These are phyloP conservation scores for Pythium grandisporangium DNA, from an alignment of 352 stramenopile genomes.

Conservation along the genomic window DNA sequence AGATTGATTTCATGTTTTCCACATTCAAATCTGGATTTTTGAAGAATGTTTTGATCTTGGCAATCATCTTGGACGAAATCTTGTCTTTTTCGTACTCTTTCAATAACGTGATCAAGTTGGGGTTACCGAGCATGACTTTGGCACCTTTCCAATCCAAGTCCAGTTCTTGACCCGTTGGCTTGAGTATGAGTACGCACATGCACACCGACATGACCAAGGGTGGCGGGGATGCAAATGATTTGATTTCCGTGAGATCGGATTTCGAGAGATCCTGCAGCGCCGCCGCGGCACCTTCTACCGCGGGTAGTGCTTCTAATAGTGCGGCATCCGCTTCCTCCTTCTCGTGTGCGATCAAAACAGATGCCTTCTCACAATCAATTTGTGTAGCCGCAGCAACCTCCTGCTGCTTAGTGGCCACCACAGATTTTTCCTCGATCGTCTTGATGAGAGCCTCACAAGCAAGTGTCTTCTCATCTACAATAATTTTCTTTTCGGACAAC, in stretches of 20 bases:
- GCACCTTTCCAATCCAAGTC: slow-evolving; percentile 91
- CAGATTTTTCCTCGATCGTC: slow-evolving; percentile 92
- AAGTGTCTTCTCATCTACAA: slow-evolving; percentile 93
- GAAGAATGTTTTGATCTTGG: slow-evolving; percentile 91
- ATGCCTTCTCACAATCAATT: slow-evolving; percentile 86
- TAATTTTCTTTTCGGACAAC: slow-evolving; percentile 91
- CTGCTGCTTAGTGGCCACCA: slow-evolving; percentile 88
- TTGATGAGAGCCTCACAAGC: slow-evolving; percentile 91
- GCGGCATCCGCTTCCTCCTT: slow-evolving; percentile 91
- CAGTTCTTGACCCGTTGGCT: slow-evolving; percentile 87
- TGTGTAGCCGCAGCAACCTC: slow-evolving; percentile 87
- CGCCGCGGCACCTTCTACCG: slow-evolving; percentile 88
- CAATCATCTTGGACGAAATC: slow-evolving; percentile 94
- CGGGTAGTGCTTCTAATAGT: slow-evolving; percentile 89
- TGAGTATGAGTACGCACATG: slow-evolving; percentile 88
- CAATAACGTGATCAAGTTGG: slow-evolving; percentile 84
- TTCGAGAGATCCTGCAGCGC: slow-evolving; percentile 93
- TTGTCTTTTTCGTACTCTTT: slow-evolving; percentile 96
- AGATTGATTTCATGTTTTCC: slow-evolving; percentile 94
- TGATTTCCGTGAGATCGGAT: slow-evolving; percentile 93
- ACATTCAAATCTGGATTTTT: slow-evolving; percentile 92
- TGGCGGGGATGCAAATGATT: slow-evolving; percentile 92
- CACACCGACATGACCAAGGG: slow-evolving; percentile 91
- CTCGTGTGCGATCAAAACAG: slow-evolving; percentile 86
- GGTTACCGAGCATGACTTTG: slow-evolving; percentile 93